Evolutionary conservation across 169 alveolate species (phyloP).

Genomic region (Pseudocohnilembus persalinus): DNA sequence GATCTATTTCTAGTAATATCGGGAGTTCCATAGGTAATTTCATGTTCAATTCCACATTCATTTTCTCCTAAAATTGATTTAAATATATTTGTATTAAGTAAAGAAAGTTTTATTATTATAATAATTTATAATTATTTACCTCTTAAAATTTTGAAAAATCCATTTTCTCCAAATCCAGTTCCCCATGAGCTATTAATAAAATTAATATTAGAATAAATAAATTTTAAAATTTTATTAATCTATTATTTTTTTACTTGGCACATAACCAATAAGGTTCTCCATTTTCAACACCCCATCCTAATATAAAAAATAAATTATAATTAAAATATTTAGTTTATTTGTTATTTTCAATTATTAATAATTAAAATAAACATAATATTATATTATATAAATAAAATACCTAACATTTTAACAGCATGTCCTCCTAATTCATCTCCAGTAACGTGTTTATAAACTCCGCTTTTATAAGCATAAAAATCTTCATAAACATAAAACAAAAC

Average conservation of each 20-base stretch:
- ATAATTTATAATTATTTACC: too few species aligned
- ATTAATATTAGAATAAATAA: too few species aligned
- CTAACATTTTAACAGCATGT: slow-evolving; percentile 84
- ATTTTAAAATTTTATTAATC: too few species aligned
- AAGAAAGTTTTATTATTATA: too few species aligned
- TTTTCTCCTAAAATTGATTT: too few species aligned
- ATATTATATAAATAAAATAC: too few species aligned
- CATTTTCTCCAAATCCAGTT: slow-evolving; percentile 45
- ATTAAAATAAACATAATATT: too few species aligned
- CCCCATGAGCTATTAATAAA: slow-evolving; percentile 25
- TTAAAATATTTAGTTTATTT: too few species aligned
- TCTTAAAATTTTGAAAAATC: slow-evolving; percentile 41
- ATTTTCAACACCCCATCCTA: slow-evolving; percentile 74
- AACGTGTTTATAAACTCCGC: slow-evolving; percentile 84
- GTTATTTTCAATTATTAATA: too few species aligned
- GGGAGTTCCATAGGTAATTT: neutral
- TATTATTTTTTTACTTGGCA: slow-evolving; percentile 33
- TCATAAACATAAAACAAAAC: slow-evolving; percentile 78
- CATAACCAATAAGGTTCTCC: slow-evolving; percentile 63
- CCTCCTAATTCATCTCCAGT: slow-evolving; percentile 73
- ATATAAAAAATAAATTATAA: too few species aligned
- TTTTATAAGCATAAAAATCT: slow-evolving; percentile 77
- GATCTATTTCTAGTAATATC: neutral
- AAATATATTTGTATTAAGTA: too few species aligned
- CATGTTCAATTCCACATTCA: slow-evolving; percentile 49